Evolutionary conservation across 106 monocot genomes (phyloP), one percentile per base, ranked within the genome.

Genomic region (Alisma plantagoaquatica): DNA sequence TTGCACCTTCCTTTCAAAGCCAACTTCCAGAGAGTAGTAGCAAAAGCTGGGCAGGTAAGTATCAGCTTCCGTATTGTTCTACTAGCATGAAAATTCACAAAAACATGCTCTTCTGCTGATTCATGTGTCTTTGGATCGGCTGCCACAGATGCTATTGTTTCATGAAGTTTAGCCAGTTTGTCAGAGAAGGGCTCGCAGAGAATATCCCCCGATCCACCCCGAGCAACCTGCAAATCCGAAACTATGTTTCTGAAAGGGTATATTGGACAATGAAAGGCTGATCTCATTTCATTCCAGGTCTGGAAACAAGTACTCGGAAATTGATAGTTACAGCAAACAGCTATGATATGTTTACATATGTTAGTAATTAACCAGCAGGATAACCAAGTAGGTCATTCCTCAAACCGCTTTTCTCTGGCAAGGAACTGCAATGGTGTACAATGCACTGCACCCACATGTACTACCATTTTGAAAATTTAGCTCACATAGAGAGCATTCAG

Each of bases 61-160:
- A 96, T 31, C 17, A 96, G 75, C 63, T 79, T 96, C 65, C 81
- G 75, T 26, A 96, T 89, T 18, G 75, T 74, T 41, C 89, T 61
- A 66, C 83, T 89, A 31, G 89, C 84, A 49, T 89, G 78, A 54
- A 89, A 89, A 54, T 96, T 80, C 54, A 73, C 75, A 25, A 96
- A 74, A 9, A 78, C 56, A 55, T 96, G 96, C 29, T 88, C 75
- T 18, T 60, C 51, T 53, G 69, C 62, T 9, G 80, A 64, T 33
- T 70, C 83, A 22, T 75, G 57, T 2, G 43, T 49, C 43, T 76
- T 96, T 0, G 84, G 76, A 20, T 59, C 47, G 33, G 81, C 70
- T 23, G 81, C 96, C 2, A 81, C 23, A 49, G 78, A 54, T 46
- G 89, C 80, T 70, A 96, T 89, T 11, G 80, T 54, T 73, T 59